Percentiles rank a stretch among this genome's conserved stretches.
These are phyloP conservation scores for Pachysandra terminalis DNA, from an alignment of 164 flowering plant genomes.

Conservation along the genomic window DNA sequence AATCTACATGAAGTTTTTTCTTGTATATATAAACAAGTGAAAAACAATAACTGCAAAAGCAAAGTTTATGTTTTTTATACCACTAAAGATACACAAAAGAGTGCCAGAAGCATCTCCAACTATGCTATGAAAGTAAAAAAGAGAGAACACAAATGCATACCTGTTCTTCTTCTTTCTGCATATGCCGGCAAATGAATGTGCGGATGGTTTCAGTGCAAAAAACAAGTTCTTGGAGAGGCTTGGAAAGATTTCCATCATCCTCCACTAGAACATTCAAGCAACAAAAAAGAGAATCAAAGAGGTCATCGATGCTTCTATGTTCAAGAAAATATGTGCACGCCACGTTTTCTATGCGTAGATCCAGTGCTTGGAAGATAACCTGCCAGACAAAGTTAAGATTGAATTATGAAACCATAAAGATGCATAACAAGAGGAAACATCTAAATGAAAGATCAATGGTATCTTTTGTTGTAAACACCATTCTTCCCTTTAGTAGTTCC, in stretches of 20 bases:
- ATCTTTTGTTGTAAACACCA: too few species aligned
- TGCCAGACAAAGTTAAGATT: conserved; percentile 26
- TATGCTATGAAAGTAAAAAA: neutral
- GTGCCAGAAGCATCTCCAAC: conserved; percentile 1
- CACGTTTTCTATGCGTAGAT: conserved; percentile 48
- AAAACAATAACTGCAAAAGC: neutral
- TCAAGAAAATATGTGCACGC: conserved; percentile 63
- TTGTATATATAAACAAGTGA: neutral
- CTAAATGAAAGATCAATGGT: neutral
- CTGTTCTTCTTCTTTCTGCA: conserved; percentile 91
- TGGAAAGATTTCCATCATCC: conserved; percentile 23
- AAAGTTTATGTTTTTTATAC: neutral
- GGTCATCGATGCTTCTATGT: conserved; percentile 51
- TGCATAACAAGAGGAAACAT: neutral
- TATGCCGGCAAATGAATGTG: conserved; percentile 59
- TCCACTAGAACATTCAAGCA: conserved; percentile 35
- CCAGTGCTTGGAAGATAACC: conserved; percentile 74
- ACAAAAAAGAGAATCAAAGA: conserved; percentile 46
- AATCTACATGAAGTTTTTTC: too few species aligned
- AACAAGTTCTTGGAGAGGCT: conserved; percentile 45
- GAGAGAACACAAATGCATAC: conserved; percentile 26
- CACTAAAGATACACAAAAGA: neutral
- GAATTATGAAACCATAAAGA: conserved; percentile 5
- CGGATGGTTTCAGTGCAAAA: conserved; percentile 46
- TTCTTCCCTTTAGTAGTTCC: too few species aligned